Base-by-base conservation (phyloP, 805 yeast genomes). In the Sporopachydermia quercuum region DNA sequence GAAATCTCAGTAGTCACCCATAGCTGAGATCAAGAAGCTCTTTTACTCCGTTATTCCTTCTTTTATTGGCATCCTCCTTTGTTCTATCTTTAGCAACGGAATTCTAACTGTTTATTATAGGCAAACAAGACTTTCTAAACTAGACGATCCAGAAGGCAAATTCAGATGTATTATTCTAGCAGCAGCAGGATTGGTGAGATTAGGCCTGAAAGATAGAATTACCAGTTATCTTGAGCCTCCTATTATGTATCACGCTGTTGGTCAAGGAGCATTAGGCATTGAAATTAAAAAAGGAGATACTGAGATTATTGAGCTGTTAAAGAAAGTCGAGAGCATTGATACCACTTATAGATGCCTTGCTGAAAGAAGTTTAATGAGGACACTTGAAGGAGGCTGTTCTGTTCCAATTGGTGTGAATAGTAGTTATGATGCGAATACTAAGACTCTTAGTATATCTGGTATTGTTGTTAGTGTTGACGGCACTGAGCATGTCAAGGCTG, bases 201-300 rank as follows among this genome's bases (percentile, higher is more conserved):
- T 80, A 35, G 81, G 77, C 8, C 61, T 87, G 39, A 75, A 71
- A n/a, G 57, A 74, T 48, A 67, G 96, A 56, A 85, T 91, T 53
- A 76, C 95, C 4, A 66, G 71, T 45, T 69, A 66, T 47, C 66
- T 91, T 45, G 74, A 78, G 41, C 68, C 76, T 3, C 80, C 83
- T 23, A 82, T 78, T 41, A 83, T 89, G 94, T 80, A 76, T 55
- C 83, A 89, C 55, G 96, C 98, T 1, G 96, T 91, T 37, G 98
- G 98, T n/a, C 98, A 91, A 63, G 98, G 98, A 46, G 97, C 97
- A 0, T 61, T 91, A 36, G 98, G 97, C 15, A 64, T 91, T 18
- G 98, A 91, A 61, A 83, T 89, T 48, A 71, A 93, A 50, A 69
- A 69, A 43, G 71, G 68, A 43, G 95, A 91, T 57, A 52, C 57